Percentiles rank a stretch among this genome's conserved stretches.
These are phyloP conservation scores for Graphiopsis chlorocephala DNA, from an alignment of 2,329 filamentous ascomycete genomes.

Conservation along the genomic window DNA sequence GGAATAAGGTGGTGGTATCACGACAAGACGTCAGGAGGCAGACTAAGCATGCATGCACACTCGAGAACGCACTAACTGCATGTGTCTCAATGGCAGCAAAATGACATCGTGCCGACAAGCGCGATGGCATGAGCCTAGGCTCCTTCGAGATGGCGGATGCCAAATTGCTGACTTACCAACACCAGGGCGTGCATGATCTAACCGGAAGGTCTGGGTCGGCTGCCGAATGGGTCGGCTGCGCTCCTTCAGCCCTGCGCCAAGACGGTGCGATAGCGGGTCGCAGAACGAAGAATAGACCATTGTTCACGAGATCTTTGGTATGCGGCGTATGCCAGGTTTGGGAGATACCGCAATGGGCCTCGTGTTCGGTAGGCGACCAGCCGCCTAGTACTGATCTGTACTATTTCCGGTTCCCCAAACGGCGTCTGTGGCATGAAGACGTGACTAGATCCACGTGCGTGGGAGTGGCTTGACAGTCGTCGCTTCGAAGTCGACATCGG, in stretches of 20 bases:
- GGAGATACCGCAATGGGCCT: background rate
- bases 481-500: background rate
- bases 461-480: background rate
- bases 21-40: constrained; percentile 4
- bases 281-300: background rate
- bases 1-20: constrained; percentile 8
- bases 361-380: background rate
- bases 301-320: background rate
- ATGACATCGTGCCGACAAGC: background rate
- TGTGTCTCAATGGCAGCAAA: constrained; percentile 8
- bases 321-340: background rate
- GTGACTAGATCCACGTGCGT: background rate
- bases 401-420: background rate
- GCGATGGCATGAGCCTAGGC: background rate
- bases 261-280: background rate
- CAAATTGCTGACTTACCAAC: constrained; percentile 6
- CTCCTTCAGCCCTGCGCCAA: constrained; percentile 1
- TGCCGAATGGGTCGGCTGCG: background rate
- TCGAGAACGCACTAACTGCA: constrained; percentile 3
- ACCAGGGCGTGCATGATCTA: background rate
- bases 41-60: constrained; percentile 1
- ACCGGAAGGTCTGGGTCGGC: background rate
- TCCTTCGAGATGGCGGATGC: background rate
- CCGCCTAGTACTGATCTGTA: background rate
- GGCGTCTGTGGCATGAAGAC: background rate